phyloP scores from a whole-genome alignment of 78 protist genomes.

The Speleostelium caveatum region DNA sequence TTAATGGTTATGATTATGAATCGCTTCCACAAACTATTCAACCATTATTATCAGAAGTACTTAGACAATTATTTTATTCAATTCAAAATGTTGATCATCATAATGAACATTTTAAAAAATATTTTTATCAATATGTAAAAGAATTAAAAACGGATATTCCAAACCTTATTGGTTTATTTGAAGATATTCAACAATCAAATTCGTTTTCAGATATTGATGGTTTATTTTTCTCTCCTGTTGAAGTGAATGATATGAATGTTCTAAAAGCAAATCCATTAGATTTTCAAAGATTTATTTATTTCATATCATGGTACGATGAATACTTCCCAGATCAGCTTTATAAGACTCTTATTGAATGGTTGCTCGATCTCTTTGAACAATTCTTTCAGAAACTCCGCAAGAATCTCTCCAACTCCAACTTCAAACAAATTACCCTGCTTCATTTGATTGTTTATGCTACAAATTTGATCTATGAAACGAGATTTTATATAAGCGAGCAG shows the following conservation, averaged over 20 bases:
- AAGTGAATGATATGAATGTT: slow-evolving; percentile 1
- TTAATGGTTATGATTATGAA: neutral
- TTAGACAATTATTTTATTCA: slow-evolving; percentile 20
- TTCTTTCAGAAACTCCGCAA: neutral
- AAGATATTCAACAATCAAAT: neutral
- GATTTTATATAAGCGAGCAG: neutral
- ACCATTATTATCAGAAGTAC: slow-evolving; percentile 12
- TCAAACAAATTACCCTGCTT: neutral
- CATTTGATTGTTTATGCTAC: slow-evolving; percentile 3
- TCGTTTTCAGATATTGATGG: neutral
- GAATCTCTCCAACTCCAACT: neutral
- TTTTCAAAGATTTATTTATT: slow-evolving; percentile 15
- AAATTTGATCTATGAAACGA: slow-evolving; percentile 21
- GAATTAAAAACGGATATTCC: neutral
- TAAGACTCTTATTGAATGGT: slow-evolving; percentile 3
- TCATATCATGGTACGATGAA: neutral
- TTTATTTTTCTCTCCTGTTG: neutral
- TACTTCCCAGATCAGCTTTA: neutral
- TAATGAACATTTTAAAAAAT: neutral
- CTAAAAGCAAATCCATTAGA: slow-evolving; percentile 15
- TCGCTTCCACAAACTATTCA: neutral
- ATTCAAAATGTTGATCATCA: neutral
- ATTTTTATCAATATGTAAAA: neutral
- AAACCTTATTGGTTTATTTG: neutral
- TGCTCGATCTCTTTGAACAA: neutral